Evolutionary conservation across 768 basidiomycete genomes (phyloP), one percentile per base, ranked within the genome.

Genomic region (Auricularia sp.): DNA sequence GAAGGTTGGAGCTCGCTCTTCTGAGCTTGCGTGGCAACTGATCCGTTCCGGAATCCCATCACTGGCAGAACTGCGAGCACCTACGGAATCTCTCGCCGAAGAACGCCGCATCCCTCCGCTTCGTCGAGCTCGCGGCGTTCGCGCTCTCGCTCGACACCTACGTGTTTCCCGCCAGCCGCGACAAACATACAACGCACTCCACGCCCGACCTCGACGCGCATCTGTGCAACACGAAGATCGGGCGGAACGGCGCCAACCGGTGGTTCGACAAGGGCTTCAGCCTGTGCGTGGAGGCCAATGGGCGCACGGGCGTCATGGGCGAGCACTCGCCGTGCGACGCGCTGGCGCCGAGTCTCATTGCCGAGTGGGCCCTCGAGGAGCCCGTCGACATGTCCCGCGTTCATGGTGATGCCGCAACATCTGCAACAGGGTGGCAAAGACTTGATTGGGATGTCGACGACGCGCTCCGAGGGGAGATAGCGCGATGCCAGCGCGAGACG

Each of bases 281-380:
- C 3, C 76, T 97, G 63, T 82, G 92, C 61, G 86, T 98, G 44
- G 95, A 98, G 73, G 83, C 87, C 1, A 90, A 88, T 63, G 87
- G 88, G 2, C 86, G 91, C 44, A 90, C 92, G 5, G 91, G 93
- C 45, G 89, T 90, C 51, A 84, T 86, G 70, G 95, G 95, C 3
- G 95, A 98, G 75, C 94, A 96, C 73, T 90, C 92, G 0, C 88
- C 91, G 0, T 88, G 88, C 65, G 95, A 97, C 67, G 96, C 94
- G 1, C 79, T 98, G 14, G 86, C 95, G 2, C 94, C 94, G 0
- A 91, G 90, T 67, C 88, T 94, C 61, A 85, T 90, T 7, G 85
- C 86, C 37, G 93, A 97, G 69, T 95, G 91, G 69, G 86, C 86
- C 1, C 77, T 97, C 44, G 83, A 84, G 0, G 81, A 89, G 69